Conservation (phyloP, 352 stramenopile species). For the Achlya hypogyna region DNA sequence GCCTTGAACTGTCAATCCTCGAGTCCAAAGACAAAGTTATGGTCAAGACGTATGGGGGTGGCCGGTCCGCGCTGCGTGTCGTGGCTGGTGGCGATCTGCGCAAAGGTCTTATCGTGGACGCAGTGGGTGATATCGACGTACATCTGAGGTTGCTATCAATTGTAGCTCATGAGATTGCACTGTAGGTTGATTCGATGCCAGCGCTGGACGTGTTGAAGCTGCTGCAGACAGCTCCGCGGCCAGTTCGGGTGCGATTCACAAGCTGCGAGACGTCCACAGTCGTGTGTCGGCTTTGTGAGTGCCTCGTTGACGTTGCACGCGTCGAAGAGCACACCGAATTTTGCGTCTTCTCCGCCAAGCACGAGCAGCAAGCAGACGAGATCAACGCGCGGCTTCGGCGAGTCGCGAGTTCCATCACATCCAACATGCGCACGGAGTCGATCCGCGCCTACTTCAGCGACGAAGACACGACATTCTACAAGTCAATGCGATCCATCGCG, state of each 20-base stretch:
- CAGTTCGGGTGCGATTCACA: slow-evolving; percentile 54
- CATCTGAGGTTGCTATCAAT: not conserved
- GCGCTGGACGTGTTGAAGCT: slow-evolving; percentile 53
- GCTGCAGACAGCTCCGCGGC: slow-evolving; percentile 48
- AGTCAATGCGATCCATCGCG: slow-evolving; percentile 52
- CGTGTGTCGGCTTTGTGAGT: slow-evolving; percentile 78
- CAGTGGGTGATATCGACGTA: slow-evolving; percentile 34
- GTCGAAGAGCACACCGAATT: slow-evolving; percentile 73
- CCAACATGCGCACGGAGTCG: slow-evolving; percentile 35
- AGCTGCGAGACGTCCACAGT: slow-evolving; percentile 33
- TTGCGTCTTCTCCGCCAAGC: slow-evolving; percentile 64
- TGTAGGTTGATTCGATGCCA: slow-evolving; percentile 25
- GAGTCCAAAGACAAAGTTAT: slow-evolving; percentile 40
- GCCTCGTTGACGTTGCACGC: slow-evolving; percentile 45
- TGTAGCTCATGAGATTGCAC: not conserved
- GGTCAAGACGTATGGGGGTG: slow-evolving; percentile 45
- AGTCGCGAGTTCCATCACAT: slow-evolving; percentile 34
- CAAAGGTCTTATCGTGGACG: slow-evolving; percentile 50
- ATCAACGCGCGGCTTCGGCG: slow-evolving; percentile 52
- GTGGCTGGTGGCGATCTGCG: slow-evolving; percentile 33
- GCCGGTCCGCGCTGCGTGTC: slow-evolving; percentile 26
- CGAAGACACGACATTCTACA: slow-evolving; percentile 61
- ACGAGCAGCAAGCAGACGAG: slow-evolving; percentile 67
- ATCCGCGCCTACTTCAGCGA: slow-evolving; percentile 36
- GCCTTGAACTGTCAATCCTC: slow-evolving; percentile 63